Evolutionary conservation across 1,139 yeast genomes (phyloP).

Genomic region (Lodderomyces elongisporus): DNA sequence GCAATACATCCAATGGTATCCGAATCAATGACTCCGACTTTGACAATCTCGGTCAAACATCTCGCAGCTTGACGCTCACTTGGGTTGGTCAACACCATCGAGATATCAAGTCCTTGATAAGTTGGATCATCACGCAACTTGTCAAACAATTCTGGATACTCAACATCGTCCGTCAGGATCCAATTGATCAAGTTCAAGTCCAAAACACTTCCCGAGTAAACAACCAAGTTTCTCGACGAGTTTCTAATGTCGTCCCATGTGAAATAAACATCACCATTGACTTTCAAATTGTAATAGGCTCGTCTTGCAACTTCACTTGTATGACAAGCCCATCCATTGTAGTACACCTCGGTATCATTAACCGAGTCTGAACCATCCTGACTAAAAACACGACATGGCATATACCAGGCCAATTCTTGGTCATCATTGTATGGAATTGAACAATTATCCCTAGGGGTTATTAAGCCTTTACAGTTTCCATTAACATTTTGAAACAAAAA

Average conservation of each 20-base stretch:
- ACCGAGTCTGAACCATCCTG: constrained; percentile 69
- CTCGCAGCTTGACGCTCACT: constrained; percentile 67
- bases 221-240: constrained; percentile 71
- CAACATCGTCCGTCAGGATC: constrained; percentile 63
- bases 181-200: constrained; percentile 74
- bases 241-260: constrained; percentile 84
- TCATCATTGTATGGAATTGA: constrained; percentile 62
- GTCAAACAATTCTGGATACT: constrained; percentile 69
- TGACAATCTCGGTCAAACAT: constrained; percentile 81
- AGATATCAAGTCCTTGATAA: constrained; percentile 74
- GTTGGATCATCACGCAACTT: constrained; percentile 50
- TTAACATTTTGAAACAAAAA: constrained; percentile 92
- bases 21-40: constrained; percentile 85
- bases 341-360: constrained; percentile 56
- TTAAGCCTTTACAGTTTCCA: constrained; percentile 82
- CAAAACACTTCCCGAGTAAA: constrained; percentile 81
- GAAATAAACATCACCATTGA: constrained; percentile 73
- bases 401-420: constrained; percentile 83
- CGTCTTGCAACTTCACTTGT: constrained; percentile 65
- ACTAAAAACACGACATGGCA: constrained; percentile 76
- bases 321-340: constrained; percentile 90
- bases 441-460: constrained; percentile 67
- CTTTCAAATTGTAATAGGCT: constrained; percentile 57
- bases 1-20: constrained; percentile 96
- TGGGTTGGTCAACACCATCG: constrained; percentile 67